Evolutionary conservation across 1,139 yeast species (phyloP).

Genomic region (Sugiyamaella neomexicana): DNA sequence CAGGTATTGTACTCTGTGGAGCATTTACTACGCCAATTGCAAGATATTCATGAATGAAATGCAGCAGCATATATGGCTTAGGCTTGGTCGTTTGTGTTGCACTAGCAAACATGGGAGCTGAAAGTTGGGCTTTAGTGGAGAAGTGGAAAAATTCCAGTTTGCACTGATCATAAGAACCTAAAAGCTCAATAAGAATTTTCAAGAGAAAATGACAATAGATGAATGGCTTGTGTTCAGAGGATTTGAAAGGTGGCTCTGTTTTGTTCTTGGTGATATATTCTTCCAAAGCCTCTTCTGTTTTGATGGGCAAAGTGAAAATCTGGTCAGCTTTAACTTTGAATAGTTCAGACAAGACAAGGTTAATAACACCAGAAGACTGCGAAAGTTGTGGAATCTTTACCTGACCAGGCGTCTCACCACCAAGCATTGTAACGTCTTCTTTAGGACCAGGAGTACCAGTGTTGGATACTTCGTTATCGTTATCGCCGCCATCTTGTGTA

Average conservation of each 20-base stretch:
- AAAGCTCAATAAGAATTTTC: conserved; percentile 66
- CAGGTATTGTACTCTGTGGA: conserved; percentile 23
- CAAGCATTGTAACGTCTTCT: conserved; percentile 32
- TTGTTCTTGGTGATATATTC: conserved; percentile 26
- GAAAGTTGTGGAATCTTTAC: conserved; percentile 29
- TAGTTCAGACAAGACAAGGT: conserved; percentile 60
- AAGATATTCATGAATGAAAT: conserved; percentile 73
- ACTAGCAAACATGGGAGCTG: conserved; percentile 6
- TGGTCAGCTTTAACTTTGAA: conserved; percentile 47
- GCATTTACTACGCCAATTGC: conserved; percentile 50
- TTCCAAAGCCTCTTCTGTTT: conserved; percentile 28
- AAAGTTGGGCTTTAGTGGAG: conserved; percentile 14
- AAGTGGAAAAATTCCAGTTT: conserved; percentile 81
- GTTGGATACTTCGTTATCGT: conserved; percentile 5
- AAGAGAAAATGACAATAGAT: conserved; percentile 68
- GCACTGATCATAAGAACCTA: conserved; percentile 76
- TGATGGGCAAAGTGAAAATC: conserved; percentile 31
- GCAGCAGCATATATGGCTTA: conserved; percentile 72
- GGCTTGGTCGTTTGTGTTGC: conserved; percentile 45
- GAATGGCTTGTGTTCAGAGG: conserved; percentile 50
- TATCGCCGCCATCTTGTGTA: conserved; percentile 17
- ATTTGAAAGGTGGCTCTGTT: conserved; percentile 31
- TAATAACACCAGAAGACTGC: conserved; percentile 60
- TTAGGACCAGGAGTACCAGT: conserved; percentile 18
- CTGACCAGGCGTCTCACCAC: conserved; percentile 13